A percentile compares a stretch with the other conserved stretches of the same genome.
Evolutionary conservation across 495 filamentous ascomycete genomes (phyloP).

Genomic region (Hypoxylon fragiforme): DNA sequence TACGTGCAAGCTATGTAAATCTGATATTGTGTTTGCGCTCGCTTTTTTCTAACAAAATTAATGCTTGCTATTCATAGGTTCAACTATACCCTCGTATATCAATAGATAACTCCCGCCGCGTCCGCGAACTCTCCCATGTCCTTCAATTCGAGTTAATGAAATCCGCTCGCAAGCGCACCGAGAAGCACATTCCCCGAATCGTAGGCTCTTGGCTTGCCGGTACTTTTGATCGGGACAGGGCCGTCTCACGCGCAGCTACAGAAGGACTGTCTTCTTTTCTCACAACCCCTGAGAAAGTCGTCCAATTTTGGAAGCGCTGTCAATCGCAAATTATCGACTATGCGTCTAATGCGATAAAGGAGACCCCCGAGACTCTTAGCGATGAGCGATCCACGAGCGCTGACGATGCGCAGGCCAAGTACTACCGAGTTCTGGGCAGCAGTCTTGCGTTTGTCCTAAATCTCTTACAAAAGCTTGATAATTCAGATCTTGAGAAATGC

Average conservation of each 20-base stretch:
- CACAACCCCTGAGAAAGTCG: conserved; percentile 74
- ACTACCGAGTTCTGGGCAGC: conserved; percentile 74
- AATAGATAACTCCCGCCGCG: conserved; percentile 83
- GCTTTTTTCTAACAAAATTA: conserved; percentile 20
- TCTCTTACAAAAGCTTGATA: conserved; percentile 52
- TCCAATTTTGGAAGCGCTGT: conserved; percentile 74
- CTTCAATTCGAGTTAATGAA: conserved; percentile 73
- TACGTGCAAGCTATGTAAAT: conserved; percentile 49
- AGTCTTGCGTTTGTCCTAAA: conserved; percentile 60
- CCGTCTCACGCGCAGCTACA: conserved; percentile 69
- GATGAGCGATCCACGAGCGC: conserved; percentile 81
- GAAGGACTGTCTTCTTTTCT: conserved; percentile 76
- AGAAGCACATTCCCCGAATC: conserved; percentile 71
- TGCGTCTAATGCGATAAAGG: conserved; percentile 74
- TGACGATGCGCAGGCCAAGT: conserved; percentile 84
- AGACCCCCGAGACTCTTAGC: conserved; percentile 79
- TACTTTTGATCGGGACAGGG: conserved; percentile 79
- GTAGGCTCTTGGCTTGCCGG: conserved; percentile 88
- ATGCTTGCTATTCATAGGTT: conserved; percentile 58
- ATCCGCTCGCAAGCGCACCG: conserved; percentile 76
- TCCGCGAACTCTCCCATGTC: conserved; percentile 79
- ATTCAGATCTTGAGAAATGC: conserved; percentile 56
- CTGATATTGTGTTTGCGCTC: not conserved
- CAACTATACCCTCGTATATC: conserved; percentile 84
- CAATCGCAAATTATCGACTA: conserved; percentile 77